These are phyloP conservation scores for Eimeria sp. DNA, from an alignment of 169 alveolate species.

Conservation along the genomic window DNA sequence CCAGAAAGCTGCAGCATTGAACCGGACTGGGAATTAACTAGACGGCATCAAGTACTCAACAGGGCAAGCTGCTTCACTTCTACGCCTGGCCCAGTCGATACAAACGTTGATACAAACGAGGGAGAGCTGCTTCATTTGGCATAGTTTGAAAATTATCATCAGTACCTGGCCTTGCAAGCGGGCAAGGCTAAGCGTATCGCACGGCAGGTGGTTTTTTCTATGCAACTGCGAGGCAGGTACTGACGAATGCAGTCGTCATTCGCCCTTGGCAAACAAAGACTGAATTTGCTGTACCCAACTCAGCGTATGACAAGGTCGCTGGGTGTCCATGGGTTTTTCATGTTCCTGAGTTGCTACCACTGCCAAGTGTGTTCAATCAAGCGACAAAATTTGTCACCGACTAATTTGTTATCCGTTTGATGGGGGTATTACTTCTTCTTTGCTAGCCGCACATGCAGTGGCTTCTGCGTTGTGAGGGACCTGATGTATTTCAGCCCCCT, in stretches of 20 bases:
- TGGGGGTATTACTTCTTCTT: constrained; percentile 41
- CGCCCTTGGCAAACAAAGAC: neutral
- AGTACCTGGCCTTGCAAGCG: neutral
- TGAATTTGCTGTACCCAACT: neutral
- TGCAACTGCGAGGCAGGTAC: neutral
- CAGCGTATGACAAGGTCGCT: neutral
- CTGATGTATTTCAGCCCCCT: constrained; percentile 70
- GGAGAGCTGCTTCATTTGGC: neutral
- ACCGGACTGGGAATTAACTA: neutral
- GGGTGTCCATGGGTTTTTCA: too few relatives aligned
- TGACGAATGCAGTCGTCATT: neutral
- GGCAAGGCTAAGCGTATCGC: neutral
- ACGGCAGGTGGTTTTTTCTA: neutral
- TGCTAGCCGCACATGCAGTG: constrained; percentile 54
- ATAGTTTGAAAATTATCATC: neutral
- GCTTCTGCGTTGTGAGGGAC: constrained; percentile 79
- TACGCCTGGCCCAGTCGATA: neutral
- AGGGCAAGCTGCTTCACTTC: neutral
- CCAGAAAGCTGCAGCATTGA: neutral
- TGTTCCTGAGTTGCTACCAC: neutral
- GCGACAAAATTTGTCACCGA: neutral
- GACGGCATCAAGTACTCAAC: neutral
- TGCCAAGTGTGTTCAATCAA: neutral
- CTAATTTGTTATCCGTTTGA: neutral
- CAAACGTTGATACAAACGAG: too few relatives aligned